Evolutionary conservation across 2,329 filamentous ascomycete genomes (phyloP), one percentile per base, ranked within the genome.

Genomic region (Aureobasidium sp.): DNA sequence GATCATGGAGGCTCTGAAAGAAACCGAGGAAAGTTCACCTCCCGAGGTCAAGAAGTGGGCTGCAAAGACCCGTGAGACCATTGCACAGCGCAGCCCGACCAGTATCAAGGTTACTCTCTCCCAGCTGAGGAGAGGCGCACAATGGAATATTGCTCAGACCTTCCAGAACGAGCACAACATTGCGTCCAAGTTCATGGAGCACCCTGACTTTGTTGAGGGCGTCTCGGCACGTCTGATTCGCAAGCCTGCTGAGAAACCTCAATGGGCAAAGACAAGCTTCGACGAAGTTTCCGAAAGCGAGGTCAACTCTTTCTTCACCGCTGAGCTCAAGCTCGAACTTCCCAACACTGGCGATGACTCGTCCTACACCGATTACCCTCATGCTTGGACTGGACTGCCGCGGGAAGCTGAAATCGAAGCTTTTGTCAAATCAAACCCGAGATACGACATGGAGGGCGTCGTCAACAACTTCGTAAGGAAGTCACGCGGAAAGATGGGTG

Each of bases 131-230:
- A 75, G 89, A 53, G 91, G 90, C 64, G 77, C 78, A 67, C 71
- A 79, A 37, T 97, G 94, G 94, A 81, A 82, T 66, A 96, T 99
- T 69, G 78, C 82, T 17, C 83, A 96, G 75, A 86, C 93, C 0
- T 99, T 97, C 81, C 80, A 86, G 71, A 85, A 85, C 65, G 94
- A 99, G 78, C 84, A 94, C 75, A 82, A 88, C 70, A 91, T 99
- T 63, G 91, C 93, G 1, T 79, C 82, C 63, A 84, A 85, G 66
- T 97, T 99, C 79, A 97, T 99, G 93, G 81, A 82, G 62, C 88
- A 94, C 73, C 88, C 85, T 5, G 94, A 99, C 75, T 99, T 99
- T 71, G 86, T 86, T 47, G 90, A 96, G 76, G 94, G 94, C 60
- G 93, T 99, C n/a, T 85, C 85, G 57, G 87, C 91, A 27, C 82